Conservation (phyloP, 2,329 filamentous ascomycete species). For the Cladobotryum mycophilum region DNA sequence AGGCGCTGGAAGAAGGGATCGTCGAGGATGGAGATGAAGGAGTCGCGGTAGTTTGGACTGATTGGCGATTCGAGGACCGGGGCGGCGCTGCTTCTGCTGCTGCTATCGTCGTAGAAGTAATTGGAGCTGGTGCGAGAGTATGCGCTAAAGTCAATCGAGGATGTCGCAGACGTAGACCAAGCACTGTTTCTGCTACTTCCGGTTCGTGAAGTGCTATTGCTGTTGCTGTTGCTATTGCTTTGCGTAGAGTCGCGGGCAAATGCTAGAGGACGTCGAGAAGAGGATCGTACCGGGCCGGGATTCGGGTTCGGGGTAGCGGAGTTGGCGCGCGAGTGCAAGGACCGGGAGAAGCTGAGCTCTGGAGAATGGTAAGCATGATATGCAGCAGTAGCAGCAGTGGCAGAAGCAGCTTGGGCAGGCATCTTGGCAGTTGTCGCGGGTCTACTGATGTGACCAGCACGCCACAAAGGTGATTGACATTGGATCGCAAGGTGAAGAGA, state of each 20-base stretch:
- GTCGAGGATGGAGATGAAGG: constrained; percentile 48
- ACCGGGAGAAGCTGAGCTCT: constrained; percentile 11
- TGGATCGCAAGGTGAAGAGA: constrained; percentile 13
- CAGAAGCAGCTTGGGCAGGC: constrained; percentile 18
- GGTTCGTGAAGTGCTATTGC: constrained; percentile 2
- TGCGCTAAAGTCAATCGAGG: constrained; percentile 13
- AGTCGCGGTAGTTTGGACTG: constrained; percentile 36
- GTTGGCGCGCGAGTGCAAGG: constrained; percentile 5
- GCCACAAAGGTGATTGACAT: constrained; percentile 15
- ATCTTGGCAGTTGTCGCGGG: constrained; percentile 19
- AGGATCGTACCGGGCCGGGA: too few species aligned
- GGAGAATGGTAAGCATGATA: constrained; percentile 10
- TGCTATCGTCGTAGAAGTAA: not conserved
- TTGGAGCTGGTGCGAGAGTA: constrained; percentile 11
- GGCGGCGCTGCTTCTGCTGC: not conserved
- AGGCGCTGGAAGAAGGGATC: constrained; percentile 49
- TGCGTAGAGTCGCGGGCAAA: constrained; percentile 19
- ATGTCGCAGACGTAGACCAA: constrained; percentile 4
- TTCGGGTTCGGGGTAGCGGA: constrained; percentile 2
- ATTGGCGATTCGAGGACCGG: constrained; percentile 12
- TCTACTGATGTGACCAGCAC: constrained; percentile 21
- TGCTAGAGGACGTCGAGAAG: constrained; percentile 2
- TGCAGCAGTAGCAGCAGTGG: constrained; percentile 3
- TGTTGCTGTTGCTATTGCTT: constrained; percentile 8
- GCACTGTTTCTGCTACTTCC: constrained; percentile 4